phyloP scores from a whole-genome alignment of 768 basidiomycete genomes.

The Termitomyces sp. region DNA sequence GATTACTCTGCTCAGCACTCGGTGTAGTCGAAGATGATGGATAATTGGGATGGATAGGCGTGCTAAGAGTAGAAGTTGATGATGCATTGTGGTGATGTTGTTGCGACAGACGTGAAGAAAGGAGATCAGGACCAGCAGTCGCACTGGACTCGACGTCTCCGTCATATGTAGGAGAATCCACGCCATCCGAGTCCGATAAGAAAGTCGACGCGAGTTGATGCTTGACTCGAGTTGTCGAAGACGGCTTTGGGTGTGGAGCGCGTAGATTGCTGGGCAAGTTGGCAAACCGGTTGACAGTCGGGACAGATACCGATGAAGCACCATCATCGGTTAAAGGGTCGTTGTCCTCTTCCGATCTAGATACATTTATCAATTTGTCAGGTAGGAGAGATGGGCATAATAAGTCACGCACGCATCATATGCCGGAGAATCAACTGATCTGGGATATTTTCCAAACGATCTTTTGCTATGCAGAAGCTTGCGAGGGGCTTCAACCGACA shows the following conservation, averaged over 20 bases:
- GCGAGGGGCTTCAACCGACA: slow-evolving; percentile 24
- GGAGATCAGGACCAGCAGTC: slow-evolving; percentile 46
- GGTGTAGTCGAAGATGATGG: slow-evolving; percentile 20
- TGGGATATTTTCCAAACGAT: slow-evolving; percentile 67
- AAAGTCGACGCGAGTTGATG: slow-evolving; percentile 53
- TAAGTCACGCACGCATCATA: slow-evolving; percentile 54
- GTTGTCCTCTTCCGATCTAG: slow-evolving; percentile 87
- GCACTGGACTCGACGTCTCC: slow-evolving; percentile 83
- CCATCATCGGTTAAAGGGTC: slow-evolving; percentile 80
- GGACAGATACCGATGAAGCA: slow-evolving; percentile 44
- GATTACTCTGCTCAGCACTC: slow-evolving; percentile 16
- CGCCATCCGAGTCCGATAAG: slow-evolving; percentile 65
- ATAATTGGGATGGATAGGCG: slow-evolving; percentile 28
- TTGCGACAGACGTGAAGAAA: slow-evolving; percentile 21
- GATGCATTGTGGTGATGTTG: slow-evolving; percentile 37
- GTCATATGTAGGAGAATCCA: slow-evolving; percentile 86
- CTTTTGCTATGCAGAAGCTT: slow-evolving; percentile 52
- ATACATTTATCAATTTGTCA: slow-evolving; percentile 11
- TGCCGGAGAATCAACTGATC: slow-evolving; percentile 61
- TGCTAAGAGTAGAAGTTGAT: slow-evolving; percentile 49
- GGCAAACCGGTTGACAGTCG: slow-evolving; percentile 26
- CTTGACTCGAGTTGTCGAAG: slow-evolving; percentile 23
- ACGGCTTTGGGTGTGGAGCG: slow-evolving; percentile 26
- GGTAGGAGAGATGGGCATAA: neutral
- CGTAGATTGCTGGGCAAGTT: slow-evolving; percentile 18